These are phyloP conservation scores for Backusella luteola DNA, from an alignment of 192 early-diverging fungal species.

Conservation along the genomic window DNA sequence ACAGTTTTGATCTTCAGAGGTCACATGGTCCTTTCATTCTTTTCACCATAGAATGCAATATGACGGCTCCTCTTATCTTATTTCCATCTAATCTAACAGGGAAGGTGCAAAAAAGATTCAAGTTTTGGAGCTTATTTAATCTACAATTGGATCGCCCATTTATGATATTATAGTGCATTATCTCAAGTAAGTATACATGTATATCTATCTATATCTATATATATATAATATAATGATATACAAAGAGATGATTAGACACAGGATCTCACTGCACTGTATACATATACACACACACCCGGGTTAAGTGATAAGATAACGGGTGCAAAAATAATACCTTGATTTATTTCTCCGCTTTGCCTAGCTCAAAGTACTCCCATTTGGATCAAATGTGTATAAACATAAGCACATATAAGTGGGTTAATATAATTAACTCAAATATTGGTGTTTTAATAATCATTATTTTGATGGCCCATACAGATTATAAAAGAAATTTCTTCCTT, in stretches of 20 bases:
- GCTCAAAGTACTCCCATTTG: background rate
- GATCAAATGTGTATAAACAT: background rate
- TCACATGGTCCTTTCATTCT: constrained; percentile 2
- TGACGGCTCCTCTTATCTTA: background rate
- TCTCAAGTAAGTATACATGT: background rate
- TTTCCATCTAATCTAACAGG: background rate
- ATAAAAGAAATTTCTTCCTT: background rate
- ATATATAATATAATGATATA: background rate
- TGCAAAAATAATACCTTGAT: background rate
- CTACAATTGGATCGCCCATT: background rate
- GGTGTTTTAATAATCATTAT: background rate
- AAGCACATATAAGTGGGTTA: background rate
- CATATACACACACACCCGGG: constrained; percentile 6
- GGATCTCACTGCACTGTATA: constrained; percentile 5
- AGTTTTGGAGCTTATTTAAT: background rate
- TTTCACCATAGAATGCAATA: background rate
- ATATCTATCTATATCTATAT: background rate
- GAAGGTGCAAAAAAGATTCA: background rate
- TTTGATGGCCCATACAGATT: background rate
- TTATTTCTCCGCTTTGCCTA: constrained; percentile 4
- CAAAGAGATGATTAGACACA: constrained; percentile 1
- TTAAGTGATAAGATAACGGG: constrained; percentile 7
- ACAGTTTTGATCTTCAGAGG: constrained; percentile 4
- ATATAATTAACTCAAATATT: background rate
- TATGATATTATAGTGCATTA: background rate